Evolutionary conservation across 805 yeast species (phyloP).

Genomic region (Myxozyma sirexii): DNA sequence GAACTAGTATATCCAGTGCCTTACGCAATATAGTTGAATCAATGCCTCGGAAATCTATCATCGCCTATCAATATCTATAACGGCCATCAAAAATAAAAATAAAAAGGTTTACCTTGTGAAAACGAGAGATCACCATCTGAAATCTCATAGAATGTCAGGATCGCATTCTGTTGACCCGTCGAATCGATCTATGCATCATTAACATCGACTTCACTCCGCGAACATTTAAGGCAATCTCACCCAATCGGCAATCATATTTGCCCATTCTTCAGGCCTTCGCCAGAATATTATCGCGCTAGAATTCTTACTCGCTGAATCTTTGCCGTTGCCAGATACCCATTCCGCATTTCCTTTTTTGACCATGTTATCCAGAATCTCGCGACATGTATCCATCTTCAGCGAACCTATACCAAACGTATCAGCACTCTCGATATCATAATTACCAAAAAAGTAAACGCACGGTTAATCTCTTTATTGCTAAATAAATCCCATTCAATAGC

Average conservation of each 20-base stretch:
- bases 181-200: conserved; percentile 50
- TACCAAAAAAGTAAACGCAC: conserved; percentile 29
- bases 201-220: conserved; percentile 36
- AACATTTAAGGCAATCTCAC: conserved; percentile 18
- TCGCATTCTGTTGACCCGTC: conserved; percentile 75
- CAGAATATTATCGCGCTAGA: conserved; percentile 56
- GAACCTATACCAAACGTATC: conserved; percentile 51
- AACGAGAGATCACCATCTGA: conserved; percentile 62
- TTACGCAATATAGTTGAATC: conserved; percentile 58
- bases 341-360: conserved; percentile 58
- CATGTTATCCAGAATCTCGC: conserved; percentile 61
- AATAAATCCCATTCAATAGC: conserved; percentile 40
- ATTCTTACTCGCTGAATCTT: conserved; percentile 12
- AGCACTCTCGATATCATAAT: no score
- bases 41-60: conserved; percentile 62
- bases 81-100: conserved; percentile 46
- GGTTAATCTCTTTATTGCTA: conserved; percentile 42
- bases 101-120: conserved; percentile 43
- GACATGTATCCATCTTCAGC: conserved; percentile 57
- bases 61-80: no score
- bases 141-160: conserved; percentile 81
- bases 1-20: conserved; percentile 61
- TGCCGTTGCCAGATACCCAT: conserved; percentile 49
- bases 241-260: conserved; percentile 64
- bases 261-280: conserved; percentile 72